Conservation (phyloP, 2,329 filamentous ascomycete genomes). For the Pseudogymnoascus sp. region DNA sequence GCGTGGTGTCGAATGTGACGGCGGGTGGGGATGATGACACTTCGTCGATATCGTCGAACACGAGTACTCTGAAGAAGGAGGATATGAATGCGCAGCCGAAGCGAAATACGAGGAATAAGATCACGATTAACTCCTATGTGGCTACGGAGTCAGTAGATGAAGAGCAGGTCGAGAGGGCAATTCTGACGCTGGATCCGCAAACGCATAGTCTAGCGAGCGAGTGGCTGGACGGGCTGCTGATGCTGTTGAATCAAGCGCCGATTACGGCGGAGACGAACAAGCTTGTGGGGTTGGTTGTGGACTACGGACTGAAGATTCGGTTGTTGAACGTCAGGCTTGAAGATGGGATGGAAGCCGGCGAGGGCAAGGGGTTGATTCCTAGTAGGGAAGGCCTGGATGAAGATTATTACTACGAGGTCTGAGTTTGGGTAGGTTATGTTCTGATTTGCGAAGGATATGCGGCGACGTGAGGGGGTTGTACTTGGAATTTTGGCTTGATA, state of each 20-base stretch:
- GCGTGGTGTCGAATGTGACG: slow-evolving; percentile 80
- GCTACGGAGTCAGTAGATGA: slow-evolving; percentile 31
- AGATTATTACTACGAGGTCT: slow-evolving; percentile 86
- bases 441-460: background rate
- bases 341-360: slow-evolving; percentile 52
- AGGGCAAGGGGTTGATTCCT: slow-evolving; percentile 68
- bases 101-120: slow-evolving; percentile 59
- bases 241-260: slow-evolving; percentile 89
- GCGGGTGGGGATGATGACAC: slow-evolving; percentile 33
- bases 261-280: slow-evolving; percentile 97
- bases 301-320: slow-evolving; percentile 88
- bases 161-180: slow-evolving; percentile 54
- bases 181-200: slow-evolving; percentile 76
- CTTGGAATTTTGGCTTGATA: slow-evolving; percentile 10
- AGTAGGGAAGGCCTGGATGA: slow-evolving; percentile 80
- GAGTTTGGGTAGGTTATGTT: slow-evolving; percentile 15
- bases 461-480: slow-evolving; percentile 7
- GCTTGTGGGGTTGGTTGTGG: slow-evolving; percentile 73
- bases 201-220: slow-evolving; percentile 82
- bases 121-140: slow-evolving; percentile 76
- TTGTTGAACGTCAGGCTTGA: slow-evolving; percentile 87
- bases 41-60: slow-evolving; percentile 36
- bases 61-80: slow-evolving; percentile 35
- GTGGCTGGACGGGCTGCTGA: slow-evolving; percentile 91
- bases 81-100: slow-evolving; percentile 13